A percentile compares a stretch with the other conserved stretches of the same genome.
These are phyloP conservation scores for Eudorina sp. DNA, from an alignment of 139 green algal genomes.

Conservation along the genomic window DNA sequence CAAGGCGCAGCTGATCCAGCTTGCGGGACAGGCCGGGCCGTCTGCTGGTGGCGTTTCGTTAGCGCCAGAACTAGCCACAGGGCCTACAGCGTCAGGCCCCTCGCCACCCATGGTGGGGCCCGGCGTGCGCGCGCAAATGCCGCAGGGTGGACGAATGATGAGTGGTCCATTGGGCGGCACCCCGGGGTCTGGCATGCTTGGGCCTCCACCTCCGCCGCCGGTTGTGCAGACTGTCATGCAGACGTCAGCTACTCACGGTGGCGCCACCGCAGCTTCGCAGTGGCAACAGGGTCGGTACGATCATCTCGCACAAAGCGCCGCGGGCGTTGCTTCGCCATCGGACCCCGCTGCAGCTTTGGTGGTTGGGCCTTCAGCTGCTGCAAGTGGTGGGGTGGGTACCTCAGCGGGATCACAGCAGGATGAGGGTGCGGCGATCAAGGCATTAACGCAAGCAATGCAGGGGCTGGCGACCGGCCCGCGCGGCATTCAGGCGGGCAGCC, in stretches of 20 bases:
- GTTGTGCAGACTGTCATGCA: conserved; percentile 5
- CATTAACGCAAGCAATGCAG: conserved; percentile 40
- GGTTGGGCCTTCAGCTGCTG: not conserved
- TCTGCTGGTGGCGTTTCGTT: not conserved
- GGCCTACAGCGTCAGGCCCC: not conserved
- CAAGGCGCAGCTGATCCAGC: conserved; percentile 39
- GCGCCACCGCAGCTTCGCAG: not conserved
- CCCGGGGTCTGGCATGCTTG: not conserved
- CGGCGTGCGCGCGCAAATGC: not conserved
- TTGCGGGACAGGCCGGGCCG: conserved; percentile 24
- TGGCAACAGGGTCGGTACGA: conserved; percentile 31
- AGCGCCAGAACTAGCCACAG: conserved; percentile 13
- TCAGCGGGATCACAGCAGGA: not conserved
- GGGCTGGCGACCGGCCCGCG: not conserved
- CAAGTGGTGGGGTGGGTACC: not conserved
- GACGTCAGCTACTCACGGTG: not conserved
- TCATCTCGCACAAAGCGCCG: not conserved
- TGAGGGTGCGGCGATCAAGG: conserved; percentile 8
- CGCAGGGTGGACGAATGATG: not conserved
- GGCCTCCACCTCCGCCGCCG: not conserved
- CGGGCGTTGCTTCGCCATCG: not conserved
- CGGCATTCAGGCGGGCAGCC: not conserved
- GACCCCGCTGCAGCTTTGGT: not conserved
- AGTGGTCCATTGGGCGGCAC: not conserved
- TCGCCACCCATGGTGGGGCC: not conserved